Base-by-base conservation (phyloP, 1,139 yeast genomes). In the Taiozyma sp. region DNA sequence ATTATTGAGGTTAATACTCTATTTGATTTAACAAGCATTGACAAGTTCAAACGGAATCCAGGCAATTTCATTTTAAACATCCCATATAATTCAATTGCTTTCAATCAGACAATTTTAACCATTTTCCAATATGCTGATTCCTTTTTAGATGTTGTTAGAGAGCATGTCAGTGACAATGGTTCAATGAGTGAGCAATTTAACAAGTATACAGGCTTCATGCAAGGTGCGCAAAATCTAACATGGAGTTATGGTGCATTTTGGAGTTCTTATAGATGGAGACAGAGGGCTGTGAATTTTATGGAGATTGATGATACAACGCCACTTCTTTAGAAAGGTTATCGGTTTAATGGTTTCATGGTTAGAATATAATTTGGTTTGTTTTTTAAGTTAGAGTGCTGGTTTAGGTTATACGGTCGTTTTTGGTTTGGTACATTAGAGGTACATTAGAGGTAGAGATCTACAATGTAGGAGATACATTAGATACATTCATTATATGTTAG, bases 241-340 rank as follows among this genome's bases (percentile, higher is more conserved):
- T 93, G 99, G 99, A 85, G 95, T 56, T 88, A 88, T 66, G 82
- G 91, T 42, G 79, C 96, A 3, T 80, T 87, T 50, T 85, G 88
- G 83, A 77, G 80, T 57, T 81, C 93, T 3, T 70, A 78, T 49
- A 75, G 88, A 65, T 81, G 88, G 83, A 78, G 91, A 65, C 58
- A 61, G 39, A 73, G 65, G 56, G 74, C 60, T 4, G 24, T 52
- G 40, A 49, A 47, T 13, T 53, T 50, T 7, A 40, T 40, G 21
- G 24, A 11, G 24, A 2, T 37, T 2, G 41, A 10, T 37, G 24
- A 37, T 37, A 10, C 24, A 19, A 10, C 24, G 9, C 24, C 14
- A 10, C 19, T 35, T 7, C 5, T 37, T 37, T 37, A 37, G 24
- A 37, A 4, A 28, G 11, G 4, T 8, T 28, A 28, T 28, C 8